Base-by-base conservation (phyloP, 257 asterid species). In the Avicennia marina region DNA sequence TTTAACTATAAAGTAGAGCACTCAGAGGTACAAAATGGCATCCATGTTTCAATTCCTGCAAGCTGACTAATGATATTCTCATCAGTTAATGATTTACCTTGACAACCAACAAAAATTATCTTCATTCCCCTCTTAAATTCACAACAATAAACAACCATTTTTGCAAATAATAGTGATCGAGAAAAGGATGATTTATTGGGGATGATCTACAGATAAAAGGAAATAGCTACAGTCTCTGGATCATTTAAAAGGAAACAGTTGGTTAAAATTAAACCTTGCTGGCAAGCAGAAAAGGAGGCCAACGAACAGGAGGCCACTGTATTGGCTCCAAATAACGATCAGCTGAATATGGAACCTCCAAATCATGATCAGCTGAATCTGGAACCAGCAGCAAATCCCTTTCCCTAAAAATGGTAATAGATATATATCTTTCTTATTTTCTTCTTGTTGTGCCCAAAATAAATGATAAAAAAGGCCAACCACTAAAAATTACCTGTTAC, bases 261-360 rank as follows among this genome's bases (percentile, higher is more conserved):
- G 24, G 38, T 31, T 17, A 18, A 55, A 54, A 25, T 25, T 4
- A 69, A 78, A 89, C 99, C 99, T 84, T 93, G 97, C 99, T 89
- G 57, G 99, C 95, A 46, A 93, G 96, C 76, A 93, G 72, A 84
- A 93, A 93, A 2, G 97, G 97, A 44, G 99, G 99, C 99, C 99
- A 93, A n/a, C n/a, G 72, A 84, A 93, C 89, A 2, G 97, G 97
- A 44, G 99, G 99, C 99, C 99, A 93, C 70, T 86, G 99, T 67
- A 75, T 87, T 63, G 89, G 79, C 66, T 82, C 94, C 80, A 93
- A 66, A 66, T 89, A 94, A 57, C 95, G 95, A 69, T 93, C 95
- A 61, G 97, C 95, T 95, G 96, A 93, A 74, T 93, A 93, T 20
- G 99, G 99, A 72, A 91, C 98, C 67, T n/a, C n/a, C n/a, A n/a